A percentile compares a stretch with the other conserved stretches of the same genome.
These are phyloP conservation scores for Candida anglica DNA, from an alignment of 805 yeast species.

Conservation along the genomic window DNA sequence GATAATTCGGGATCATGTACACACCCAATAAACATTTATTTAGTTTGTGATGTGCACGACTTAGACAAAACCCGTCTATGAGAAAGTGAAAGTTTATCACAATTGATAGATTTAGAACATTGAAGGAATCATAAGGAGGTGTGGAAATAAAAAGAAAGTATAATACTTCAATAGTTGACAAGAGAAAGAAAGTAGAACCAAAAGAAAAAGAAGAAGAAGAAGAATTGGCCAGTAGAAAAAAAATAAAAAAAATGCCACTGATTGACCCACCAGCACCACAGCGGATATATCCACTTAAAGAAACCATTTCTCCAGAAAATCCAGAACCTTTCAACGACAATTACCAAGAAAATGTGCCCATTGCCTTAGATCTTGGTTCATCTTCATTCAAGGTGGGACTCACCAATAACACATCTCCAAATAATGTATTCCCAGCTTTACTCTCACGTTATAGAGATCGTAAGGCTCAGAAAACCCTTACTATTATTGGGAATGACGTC, in stretches of 20 bases:
- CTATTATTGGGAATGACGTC: constrained; percentile 81
- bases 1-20: too few species aligned
- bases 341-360: constrained; percentile 60
- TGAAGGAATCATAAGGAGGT: too few species aligned
- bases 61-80: too few species aligned
- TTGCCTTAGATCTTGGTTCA: constrained; percentile 86
- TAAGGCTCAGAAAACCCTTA: constrained; percentile 53
- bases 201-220: too few species aligned
- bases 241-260: not conserved
- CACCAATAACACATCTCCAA: constrained; percentile 43
- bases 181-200: too few species aligned
- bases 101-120: too few species aligned
- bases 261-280: not conserved
- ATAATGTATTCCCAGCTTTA: constrained; percentile 63
- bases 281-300: constrained; percentile 13
- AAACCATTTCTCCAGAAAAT: constrained; percentile 28
- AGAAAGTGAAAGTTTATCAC: too few species aligned
- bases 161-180: too few species aligned
- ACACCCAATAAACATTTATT: too few species aligned
- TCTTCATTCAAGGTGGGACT: constrained; percentile 57
- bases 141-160: too few species aligned
- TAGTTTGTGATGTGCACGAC: too few species aligned
- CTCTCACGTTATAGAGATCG: constrained; percentile 79
- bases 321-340: constrained; percentile 46
- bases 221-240: too few species aligned